phyloP scores from a whole-genome alignment of 345 rosid species.

The Aegle marmelos region DNA sequence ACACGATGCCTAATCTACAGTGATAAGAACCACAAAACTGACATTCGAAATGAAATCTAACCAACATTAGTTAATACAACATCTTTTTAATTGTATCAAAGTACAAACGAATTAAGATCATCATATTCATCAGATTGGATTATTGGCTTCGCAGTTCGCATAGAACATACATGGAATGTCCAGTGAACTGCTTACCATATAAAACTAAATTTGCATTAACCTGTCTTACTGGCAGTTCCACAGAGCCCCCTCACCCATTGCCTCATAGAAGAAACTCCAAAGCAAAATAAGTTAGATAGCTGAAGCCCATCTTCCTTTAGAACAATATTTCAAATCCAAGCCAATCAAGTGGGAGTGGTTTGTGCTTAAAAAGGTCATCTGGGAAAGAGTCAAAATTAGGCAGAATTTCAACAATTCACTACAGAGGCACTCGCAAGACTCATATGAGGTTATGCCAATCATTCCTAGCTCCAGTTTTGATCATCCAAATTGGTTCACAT shows the following conservation, averaged over 20 bases:
- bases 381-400: constrained; percentile 4
- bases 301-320: background rate
- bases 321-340: background rate
- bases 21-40: no score
- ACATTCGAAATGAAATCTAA: no score
- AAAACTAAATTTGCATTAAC: constrained; percentile 10
- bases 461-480: background rate
- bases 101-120: no score
- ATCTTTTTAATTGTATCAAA: no score
- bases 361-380: background rate
- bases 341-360: background rate
- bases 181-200: background rate
- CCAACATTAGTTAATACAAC: no score
- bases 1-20: no score
- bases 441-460: background rate
- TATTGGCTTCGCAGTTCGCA: no score
- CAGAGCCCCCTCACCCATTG: background rate
- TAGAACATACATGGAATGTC: background rate
- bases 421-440: no score
- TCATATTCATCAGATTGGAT: no score
- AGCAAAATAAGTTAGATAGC: background rate
- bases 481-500: constrained; percentile 17
- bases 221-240: background rate
- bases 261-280: background rate
- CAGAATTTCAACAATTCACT: background rate